Evolutionary conservation across 2,329 filamentous ascomycete species (phyloP).

Genomic region (Thielaviopsis euricoi): DNA sequence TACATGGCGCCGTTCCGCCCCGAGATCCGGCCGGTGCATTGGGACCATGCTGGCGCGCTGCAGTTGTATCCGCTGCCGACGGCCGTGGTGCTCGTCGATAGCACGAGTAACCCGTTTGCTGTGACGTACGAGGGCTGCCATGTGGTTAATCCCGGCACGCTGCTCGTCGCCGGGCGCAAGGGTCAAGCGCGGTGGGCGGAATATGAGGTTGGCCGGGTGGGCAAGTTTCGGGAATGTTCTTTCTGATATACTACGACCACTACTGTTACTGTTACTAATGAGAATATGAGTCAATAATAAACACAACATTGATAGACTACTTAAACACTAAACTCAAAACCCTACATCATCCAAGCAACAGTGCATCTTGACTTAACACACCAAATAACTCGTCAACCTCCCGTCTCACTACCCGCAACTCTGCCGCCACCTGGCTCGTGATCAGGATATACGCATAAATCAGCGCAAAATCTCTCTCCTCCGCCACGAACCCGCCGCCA

Average conservation of each 20-base stretch:
- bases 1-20: conserved; percentile 76
- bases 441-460: conserved; percentile 77
- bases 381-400: conserved; percentile 50
- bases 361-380: conserved; percentile 40
- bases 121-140: conserved; percentile 90
- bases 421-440: conserved; percentile 48
- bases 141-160: conserved; percentile 76
- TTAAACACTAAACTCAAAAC: neutral
- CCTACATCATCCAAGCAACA: conserved; percentile 33
- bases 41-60: conserved; percentile 66
- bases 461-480: conserved; percentile 74
- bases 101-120: conserved; percentile 65
- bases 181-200: conserved; percentile 72
- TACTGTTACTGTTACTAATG: no score
- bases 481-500: conserved; percentile 27
- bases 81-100: conserved; percentile 65
- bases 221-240: conserved; percentile 45
- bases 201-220: conserved; percentile 54
- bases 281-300: neutral
- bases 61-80: conserved; percentile 82
- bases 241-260: conserved; percentile 23
- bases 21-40: conserved; percentile 64
- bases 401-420: conserved; percentile 41
- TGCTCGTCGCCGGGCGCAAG: conserved; percentile 53
- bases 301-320: neutral